A percentile compares a stretch with the other conserved stretches of the same genome.
Evolutionary conservation across 306 rosid genomes (phyloP).

Genomic region (Myrica gale): DNA sequence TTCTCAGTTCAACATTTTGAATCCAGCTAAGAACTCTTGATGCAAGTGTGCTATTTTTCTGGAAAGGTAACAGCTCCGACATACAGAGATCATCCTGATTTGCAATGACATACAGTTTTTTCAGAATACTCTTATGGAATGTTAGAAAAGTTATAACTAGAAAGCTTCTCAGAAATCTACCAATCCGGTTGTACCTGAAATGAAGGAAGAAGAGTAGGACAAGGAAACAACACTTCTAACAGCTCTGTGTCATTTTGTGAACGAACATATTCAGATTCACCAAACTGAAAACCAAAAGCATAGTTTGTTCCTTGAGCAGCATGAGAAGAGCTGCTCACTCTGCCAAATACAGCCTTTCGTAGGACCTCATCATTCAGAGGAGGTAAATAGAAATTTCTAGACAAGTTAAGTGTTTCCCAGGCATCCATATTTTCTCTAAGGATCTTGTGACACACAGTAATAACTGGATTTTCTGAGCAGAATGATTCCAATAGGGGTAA

Average conservation of each 20-base stretch:
- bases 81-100: slow-evolving; percentile 69
- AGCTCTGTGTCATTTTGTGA: slow-evolving; percentile 57
- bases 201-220: slow-evolving; percentile 82
- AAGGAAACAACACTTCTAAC: slow-evolving; percentile 78
- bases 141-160: slow-evolving; percentile 26
- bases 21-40: slow-evolving; percentile 86
- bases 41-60: slow-evolving; percentile 89
- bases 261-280: slow-evolving; percentile 64
- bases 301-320: slow-evolving; percentile 67
- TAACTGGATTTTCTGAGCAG: slow-evolving; percentile 67
- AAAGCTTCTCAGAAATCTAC: slow-evolving; percentile 16
- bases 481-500: slow-evolving; percentile 48
- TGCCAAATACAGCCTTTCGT: slow-evolving; percentile 64
- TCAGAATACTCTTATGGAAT: slow-evolving; percentile 24
- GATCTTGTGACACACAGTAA: slow-evolving; percentile 55
- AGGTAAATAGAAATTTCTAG: slow-evolving; percentile 64
- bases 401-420: slow-evolving; percentile 67
- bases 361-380: slow-evolving; percentile 73
- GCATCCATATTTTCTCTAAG: slow-evolving; percentile 51
- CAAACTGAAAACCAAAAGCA: slow-evolving; percentile 76
- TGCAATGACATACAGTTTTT: slow-evolving; percentile 30
- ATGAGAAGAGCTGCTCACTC: slow-evolving; percentile 42
- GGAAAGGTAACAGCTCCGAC: slow-evolving; percentile 90
- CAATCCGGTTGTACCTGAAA: slow-evolving; percentile 56
- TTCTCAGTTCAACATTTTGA: slow-evolving; percentile 64